Conservation (phyloP, 1,284 basidiomycete genomes). For the Irpex rosettiformis region DNA sequence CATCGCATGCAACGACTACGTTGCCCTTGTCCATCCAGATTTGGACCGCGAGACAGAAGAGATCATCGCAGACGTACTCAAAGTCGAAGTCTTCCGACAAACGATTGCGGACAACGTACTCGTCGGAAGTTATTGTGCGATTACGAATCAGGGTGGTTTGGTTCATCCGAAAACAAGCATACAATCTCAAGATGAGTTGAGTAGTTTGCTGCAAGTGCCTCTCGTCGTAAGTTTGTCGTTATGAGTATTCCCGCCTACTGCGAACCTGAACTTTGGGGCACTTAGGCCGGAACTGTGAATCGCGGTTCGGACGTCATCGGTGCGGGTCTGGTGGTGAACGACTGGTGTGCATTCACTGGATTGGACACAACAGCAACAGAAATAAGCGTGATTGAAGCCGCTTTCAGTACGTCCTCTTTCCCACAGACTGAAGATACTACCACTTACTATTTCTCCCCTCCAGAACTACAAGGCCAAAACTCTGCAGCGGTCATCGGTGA, state of each 20-base stretch:
- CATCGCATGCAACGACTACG: constrained; percentile 98
- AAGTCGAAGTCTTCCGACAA: constrained; percentile 99
- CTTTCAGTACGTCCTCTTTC: constrained; percentile 74
- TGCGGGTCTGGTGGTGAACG: constrained; percentile 96
- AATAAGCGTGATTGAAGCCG: constrained; percentile 95
- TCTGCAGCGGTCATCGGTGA: constrained; percentile 87
- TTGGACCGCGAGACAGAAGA: constrained; percentile 99
- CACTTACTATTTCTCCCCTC: constrained; percentile 3
- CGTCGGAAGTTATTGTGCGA: constrained; percentile 92
- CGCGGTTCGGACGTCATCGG: constrained; percentile 97
- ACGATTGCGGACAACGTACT: constrained; percentile 97
- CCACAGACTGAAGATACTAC: not conserved
- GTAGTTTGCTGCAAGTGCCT: constrained; percentile 91
- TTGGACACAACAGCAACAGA: constrained; percentile 98
- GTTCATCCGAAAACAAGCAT: constrained; percentile 97
- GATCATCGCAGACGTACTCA: constrained; percentile 98
- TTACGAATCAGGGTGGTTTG: constrained; percentile 95
- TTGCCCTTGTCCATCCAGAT: constrained; percentile 96
- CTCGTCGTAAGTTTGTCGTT: constrained; percentile 80
- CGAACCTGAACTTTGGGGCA: too few relatives aligned
- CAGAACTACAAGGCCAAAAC: constrained; percentile 88
- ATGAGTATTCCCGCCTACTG: too few relatives aligned
- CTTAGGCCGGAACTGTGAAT: constrained; percentile 94
- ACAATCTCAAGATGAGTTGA: constrained; percentile 97
- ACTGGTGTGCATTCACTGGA: constrained; percentile 98